These are phyloP conservation scores for Fraxinus angustifolia DNA, from an alignment of 305 asterid genomes.

Conservation along the genomic window DNA sequence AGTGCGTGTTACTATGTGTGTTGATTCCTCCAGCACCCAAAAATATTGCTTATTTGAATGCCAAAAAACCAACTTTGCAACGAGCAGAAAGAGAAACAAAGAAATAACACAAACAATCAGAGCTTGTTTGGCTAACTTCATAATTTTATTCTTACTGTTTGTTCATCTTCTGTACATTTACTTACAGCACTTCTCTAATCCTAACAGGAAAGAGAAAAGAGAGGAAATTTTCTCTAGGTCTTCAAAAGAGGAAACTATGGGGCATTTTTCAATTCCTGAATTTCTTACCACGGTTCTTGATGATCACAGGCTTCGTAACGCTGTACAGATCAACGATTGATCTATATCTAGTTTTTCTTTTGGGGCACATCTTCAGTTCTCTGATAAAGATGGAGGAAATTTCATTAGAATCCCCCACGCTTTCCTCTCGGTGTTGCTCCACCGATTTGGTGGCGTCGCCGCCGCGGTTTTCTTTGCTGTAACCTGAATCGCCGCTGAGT, in stretches of 20 bases:
- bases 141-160: not conserved
- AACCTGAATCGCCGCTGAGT: slow-evolving; percentile 64
- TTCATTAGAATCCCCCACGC: slow-evolving; percentile 51
- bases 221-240: not conserved
- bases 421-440: slow-evolving; percentile 32
- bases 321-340: slow-evolving; percentile 47
- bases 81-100: not conserved
- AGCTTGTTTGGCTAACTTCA: not conserved
- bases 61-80: not conserved
- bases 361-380: slow-evolving; percentile 32
- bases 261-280: not conserved
- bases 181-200: not conserved
- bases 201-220: not conserved
- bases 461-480: not conserved
- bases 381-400: slow-evolving; percentile 33
- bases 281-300: slow-evolving; percentile 25
- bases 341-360: slow-evolving; percentile 46
- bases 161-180: not conserved
- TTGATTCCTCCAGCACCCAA: not conserved
- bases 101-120: not conserved
- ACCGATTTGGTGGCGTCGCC: slow-evolving; percentile 11
- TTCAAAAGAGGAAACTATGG: not conserved
- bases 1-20: not conserved
- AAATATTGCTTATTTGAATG: not conserved
- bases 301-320: slow-evolving; percentile 33